Base-by-base conservation (phyloP, 129 eudicot genomes). In the Flaveria brownii region DNA sequence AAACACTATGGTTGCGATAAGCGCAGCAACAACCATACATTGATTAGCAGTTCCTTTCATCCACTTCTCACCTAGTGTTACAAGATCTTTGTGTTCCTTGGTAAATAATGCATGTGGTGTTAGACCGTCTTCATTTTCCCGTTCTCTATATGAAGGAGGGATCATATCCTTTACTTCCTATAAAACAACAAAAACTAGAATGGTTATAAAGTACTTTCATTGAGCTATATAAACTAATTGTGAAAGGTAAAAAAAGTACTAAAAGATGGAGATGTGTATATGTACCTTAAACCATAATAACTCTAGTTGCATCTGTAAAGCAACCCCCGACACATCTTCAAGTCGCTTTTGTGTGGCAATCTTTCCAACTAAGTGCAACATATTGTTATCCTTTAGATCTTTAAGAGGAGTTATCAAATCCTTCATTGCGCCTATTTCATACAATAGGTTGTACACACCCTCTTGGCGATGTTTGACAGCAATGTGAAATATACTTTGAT, bases 341-440 rank as follows among this genome's bases (percentile, higher is more conserved):
- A 64, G 70, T 39, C 25, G 47, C 4, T 33, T 36, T 64, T 36
- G 30, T 9, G 36, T 33, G 14, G 47, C 70, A 64, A 33, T 15
- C 14, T 6, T 64, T 5, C 70, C 70, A 25, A 60, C 66, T 25
- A 60, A 60, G 39, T 60, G 66, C 66, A 60, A 60, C 66, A 60
- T 60, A 25, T 60, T 60, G 39, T 60, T 60, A 2, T 60, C n/a
- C 16, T 60, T 25, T 23, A 26, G 36, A 60, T 60, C 66, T 60
- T 20, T 23, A 12, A 60, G 66, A 60, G 66, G 66, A 10, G 66
- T 60, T 22, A 60, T 25, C 70, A 64, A 36, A 64, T 64, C 23
- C 25, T 64, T 64, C 70, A 64, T 64, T n/a, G 70, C 23, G 11
- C 70, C 70, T 5, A 64, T 64, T n/a, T 64, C 70, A n/a, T 64